Base-by-base conservation (phyloP, 495 filamentous ascomycete species). In the Annulohypoxylon moriforme region DNA sequence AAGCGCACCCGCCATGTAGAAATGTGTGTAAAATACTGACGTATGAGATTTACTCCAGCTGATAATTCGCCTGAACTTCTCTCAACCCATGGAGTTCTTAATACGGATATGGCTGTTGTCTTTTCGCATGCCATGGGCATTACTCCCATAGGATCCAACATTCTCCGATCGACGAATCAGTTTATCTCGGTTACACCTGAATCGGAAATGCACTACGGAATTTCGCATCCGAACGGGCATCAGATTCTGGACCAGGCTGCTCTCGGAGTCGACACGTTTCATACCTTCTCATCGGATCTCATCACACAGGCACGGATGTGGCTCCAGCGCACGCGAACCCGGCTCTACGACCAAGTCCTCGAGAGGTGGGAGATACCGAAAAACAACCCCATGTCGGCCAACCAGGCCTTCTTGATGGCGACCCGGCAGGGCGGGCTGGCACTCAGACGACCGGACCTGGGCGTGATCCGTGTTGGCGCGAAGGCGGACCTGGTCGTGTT, bases 401-500 rank as follows among this genome's bases (percentile, higher is more conserved):
- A 82, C 61, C 81, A 87, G 58, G 85, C 84, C 1, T 86, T 87
- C 75, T 64, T 85, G 14, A 73, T 87, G 13, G 82, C 81, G 5
- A 87, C 85, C 10, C 75, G 83, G 0, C 72, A 82, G 24, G 85
- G 85, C 40, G 85, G 72, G 6, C 76, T 80, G 16, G 83, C 85
- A 4, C 72, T 86, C n/a, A 62, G 80, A 8, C 72, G 82, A 1
- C 72, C 76, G 2, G 85, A 87, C 72, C 52, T 87, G 0, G 85
- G 85, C 55, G 78, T 79, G 10, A 77, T 87, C 56, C 72, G 63
- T 7, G 77, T 76, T 1, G 85, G 84, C 6, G 81, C 82, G 1
- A 82, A 82, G 61, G 85, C 85, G 1, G 85, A 87, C 55, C 49
- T 87, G n/a, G 80, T 84, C 14, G 77, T 87, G n/a, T 87, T 84